These are phyloP conservation scores for Botrytis pseudocinerea DNA, from an alignment of 2,329 filamentous ascomycete species.

Conservation along the genomic window DNA sequence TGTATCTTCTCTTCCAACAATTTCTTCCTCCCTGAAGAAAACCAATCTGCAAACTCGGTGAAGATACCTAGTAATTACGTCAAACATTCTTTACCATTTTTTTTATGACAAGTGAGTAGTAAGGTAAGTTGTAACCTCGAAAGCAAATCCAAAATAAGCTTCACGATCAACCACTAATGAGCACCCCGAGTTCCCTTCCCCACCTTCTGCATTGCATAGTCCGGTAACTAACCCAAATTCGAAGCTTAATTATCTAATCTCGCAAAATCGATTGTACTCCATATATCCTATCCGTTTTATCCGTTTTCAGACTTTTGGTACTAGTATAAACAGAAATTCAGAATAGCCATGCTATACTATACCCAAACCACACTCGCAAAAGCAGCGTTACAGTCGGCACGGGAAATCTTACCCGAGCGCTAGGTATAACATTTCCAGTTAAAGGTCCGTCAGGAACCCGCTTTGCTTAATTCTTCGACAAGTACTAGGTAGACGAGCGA, in stretches of 20 bases:
- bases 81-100: neutral
- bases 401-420: neutral
- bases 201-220: neutral
- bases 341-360: neutral
- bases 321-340: neutral
- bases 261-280: neutral
- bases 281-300: neutral
- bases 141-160: neutral
- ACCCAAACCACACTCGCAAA: neutral
- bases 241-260: neutral
- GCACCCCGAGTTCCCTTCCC: neutral
- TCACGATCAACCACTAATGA: neutral
- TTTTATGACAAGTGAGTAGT: neutral
- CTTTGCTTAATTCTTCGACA: neutral
- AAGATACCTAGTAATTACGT: neutral
- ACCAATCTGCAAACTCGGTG: neutral
- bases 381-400: neutral
- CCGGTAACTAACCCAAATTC: neutral
- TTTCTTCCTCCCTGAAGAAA: too few species aligned
- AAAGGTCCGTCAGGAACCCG: neutral
- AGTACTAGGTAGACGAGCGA: neutral
- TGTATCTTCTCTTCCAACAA: neutral
- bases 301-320: neutral
- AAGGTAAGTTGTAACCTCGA: neutral
- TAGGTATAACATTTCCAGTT: neutral